phyloP scores from a whole-genome alignment of 1,139 yeast species.

The Debaryomyces coudertii region DNA sequence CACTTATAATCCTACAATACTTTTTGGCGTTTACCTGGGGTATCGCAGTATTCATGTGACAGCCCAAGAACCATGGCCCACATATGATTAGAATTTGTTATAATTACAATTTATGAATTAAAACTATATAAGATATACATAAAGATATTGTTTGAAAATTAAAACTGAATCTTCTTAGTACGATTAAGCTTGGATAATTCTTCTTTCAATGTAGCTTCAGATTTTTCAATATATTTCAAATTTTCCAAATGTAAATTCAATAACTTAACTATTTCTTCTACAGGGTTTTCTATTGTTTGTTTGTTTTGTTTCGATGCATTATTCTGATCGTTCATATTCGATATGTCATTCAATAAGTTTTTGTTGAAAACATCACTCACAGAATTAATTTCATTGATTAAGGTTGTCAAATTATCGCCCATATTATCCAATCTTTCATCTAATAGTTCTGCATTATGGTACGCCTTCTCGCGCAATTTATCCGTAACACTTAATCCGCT shows the following conservation, averaged over 20 bases:
- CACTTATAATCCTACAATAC: background rate
- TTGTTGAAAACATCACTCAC: constrained; percentile 84
- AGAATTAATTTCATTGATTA: constrained; percentile 83
- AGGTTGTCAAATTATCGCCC: constrained; percentile 73
- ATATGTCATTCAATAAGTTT: constrained; percentile 36
- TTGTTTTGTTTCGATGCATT: constrained; percentile 26
- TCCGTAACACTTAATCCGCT: constrained; percentile 56
- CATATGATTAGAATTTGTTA: background rate
- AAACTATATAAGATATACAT: background rate
- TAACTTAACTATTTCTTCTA: constrained; percentile 72
- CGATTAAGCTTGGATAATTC: constrained; percentile 51
- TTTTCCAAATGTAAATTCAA: constrained; percentile 89
- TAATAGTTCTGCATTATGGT: constrained; percentile 81
- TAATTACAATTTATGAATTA: constrained; percentile 2
- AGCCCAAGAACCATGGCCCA: background rate
- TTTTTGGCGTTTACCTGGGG: background rate
- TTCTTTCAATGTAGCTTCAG: constrained; percentile 67
- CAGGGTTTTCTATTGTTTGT: constrained; percentile 47
- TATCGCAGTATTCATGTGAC: constrained; percentile 1
- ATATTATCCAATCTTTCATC: constrained; percentile 80
- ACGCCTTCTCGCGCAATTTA: constrained; percentile 88
- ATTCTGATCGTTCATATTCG: constrained; percentile 20
- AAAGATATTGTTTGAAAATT: background rate
- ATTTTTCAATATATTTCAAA: constrained; percentile 80
- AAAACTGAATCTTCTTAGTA: constrained; percentile 9